phyloP scores from a whole-genome alignment of 1,284 basidiomycete genomes.

The Tilletia horrida region DNA sequence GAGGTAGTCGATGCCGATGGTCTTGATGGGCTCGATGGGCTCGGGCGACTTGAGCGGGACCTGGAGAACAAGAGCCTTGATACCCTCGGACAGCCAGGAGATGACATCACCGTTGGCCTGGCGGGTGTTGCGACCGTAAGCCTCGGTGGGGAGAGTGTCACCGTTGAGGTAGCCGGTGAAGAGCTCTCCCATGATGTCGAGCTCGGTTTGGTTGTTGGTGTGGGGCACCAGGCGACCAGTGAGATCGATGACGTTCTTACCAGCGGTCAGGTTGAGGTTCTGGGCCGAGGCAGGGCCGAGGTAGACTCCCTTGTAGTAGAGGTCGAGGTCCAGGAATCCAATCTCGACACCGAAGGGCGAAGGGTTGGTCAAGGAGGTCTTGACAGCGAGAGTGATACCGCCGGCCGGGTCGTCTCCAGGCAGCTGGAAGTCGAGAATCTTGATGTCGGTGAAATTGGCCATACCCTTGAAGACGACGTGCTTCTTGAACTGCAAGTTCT shows the following conservation, averaged over 20 bases:
- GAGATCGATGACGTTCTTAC: conserved; percentile 66
- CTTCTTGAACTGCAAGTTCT: conserved; percentile 40
- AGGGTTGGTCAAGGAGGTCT: conserved; percentile 65
- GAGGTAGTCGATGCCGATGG: conserved; percentile 67
- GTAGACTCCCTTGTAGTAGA: conserved; percentile 64
- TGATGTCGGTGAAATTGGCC: conserved; percentile 66
- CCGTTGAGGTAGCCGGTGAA: conserved; percentile 75
- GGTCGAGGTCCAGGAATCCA: conserved; percentile 67
- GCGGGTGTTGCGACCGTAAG: conserved; percentile 62
- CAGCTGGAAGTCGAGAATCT: conserved; percentile 67
- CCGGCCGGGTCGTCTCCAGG: conserved; percentile 68
- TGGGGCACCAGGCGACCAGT: conserved; percentile 65
- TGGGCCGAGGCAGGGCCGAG: conserved; percentile 63
- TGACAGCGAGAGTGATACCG: conserved; percentile 67
- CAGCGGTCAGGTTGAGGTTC: conserved; percentile 53
- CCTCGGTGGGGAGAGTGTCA: conserved; percentile 63
- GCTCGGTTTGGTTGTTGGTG: conserved; percentile 58
- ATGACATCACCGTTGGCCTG: conserved; percentile 63
- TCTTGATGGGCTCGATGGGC: conserved; percentile 67
- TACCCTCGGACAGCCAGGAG: conserved; percentile 68
- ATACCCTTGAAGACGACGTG: conserved; percentile 61
- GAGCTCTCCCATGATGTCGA: conserved; percentile 64
- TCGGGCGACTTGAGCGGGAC: conserved; percentile 63
- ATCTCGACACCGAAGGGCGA: conserved; percentile 72
- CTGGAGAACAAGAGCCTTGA: conserved; percentile 64